Percentiles rank a stretch among this genome's conserved stretches.
These are phyloP conservation scores for Pestalotiopsis sp. DNA, from an alignment of 2,329 filamentous ascomycete genomes.

Conservation along the genomic window DNA sequence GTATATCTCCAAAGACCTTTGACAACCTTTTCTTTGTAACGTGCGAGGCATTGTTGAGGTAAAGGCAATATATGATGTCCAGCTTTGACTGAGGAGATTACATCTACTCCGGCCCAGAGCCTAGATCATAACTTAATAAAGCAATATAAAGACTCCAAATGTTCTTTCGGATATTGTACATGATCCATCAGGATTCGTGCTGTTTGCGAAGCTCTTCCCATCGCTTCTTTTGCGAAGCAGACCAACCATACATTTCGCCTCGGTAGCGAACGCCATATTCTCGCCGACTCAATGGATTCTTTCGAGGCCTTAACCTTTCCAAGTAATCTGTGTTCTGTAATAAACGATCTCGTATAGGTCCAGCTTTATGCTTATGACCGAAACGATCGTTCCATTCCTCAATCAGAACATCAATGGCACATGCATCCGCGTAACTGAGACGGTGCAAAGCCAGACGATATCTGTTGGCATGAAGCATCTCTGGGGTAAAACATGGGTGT, in stretches of 20 bases:
- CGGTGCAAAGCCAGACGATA: too few species aligned
- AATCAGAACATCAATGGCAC: not conserved
- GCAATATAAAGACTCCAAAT: not conserved
- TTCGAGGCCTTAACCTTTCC: not conserved
- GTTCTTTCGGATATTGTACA: not conserved
- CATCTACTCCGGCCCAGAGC: not conserved
- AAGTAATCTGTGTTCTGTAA: not conserved
- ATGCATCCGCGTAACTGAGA: not conserved
- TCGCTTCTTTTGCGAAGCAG: not conserved
- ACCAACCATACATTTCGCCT: not conserved
- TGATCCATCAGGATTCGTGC: not conserved
- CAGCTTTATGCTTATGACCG: not conserved
- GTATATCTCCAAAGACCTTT: too few species aligned
- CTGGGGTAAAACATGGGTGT: slow-evolving; percentile 1
- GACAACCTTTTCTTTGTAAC: too few species aligned
- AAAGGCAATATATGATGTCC: not conserved
- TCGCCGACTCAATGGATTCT: not conserved
- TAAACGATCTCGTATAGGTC: not conserved
- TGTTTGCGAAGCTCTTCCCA: not conserved
- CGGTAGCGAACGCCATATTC: not conserved
- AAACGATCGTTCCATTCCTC: not conserved
- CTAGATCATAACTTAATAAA: not conserved
- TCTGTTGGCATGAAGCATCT: not conserved
- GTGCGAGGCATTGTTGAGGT: not conserved
- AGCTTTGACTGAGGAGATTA: not conserved